Conservation (phyloP, 176 grass and related monocot species). For the Carex cristatella region DNA sequence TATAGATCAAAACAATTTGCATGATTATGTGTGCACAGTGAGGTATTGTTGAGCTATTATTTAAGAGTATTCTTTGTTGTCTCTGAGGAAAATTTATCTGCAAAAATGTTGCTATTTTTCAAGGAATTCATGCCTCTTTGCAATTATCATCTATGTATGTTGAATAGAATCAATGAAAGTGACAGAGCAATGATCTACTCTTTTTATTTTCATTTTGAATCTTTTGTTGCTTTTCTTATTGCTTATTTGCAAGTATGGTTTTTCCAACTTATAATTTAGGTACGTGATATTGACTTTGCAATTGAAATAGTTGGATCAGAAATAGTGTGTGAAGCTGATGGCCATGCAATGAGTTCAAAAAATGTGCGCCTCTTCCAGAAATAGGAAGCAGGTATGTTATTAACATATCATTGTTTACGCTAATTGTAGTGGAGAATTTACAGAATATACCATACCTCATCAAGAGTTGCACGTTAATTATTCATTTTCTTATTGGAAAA, state of each 20-base stretch:
- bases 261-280: slow-evolving; percentile 39
- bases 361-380: too few relatives aligned
- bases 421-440: neutral
- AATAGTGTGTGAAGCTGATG: too few relatives aligned
- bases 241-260: slow-evolving; percentile 1
- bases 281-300: slow-evolving; percentile 69
- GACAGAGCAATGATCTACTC: neutral
- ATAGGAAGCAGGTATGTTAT: too few relatives aligned
- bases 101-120: neutral
- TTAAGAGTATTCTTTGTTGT: neutral
- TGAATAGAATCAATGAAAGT: neutral
- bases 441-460: neutral
- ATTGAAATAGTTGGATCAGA: too few relatives aligned
- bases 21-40: neutral
- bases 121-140: neutral
- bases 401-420: too few relatives aligned
- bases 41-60: neutral
- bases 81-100: neutral
- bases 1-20: neutral
- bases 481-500: neutral
- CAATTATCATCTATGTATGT: neutral
- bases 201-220: neutral
- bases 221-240: neutral
- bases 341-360: too few relatives aligned
- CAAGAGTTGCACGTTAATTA: neutral